Evolutionary conservation across 2,329 filamentous ascomycete genomes (phyloP).

Genomic region (Didymella pinodella): DNA sequence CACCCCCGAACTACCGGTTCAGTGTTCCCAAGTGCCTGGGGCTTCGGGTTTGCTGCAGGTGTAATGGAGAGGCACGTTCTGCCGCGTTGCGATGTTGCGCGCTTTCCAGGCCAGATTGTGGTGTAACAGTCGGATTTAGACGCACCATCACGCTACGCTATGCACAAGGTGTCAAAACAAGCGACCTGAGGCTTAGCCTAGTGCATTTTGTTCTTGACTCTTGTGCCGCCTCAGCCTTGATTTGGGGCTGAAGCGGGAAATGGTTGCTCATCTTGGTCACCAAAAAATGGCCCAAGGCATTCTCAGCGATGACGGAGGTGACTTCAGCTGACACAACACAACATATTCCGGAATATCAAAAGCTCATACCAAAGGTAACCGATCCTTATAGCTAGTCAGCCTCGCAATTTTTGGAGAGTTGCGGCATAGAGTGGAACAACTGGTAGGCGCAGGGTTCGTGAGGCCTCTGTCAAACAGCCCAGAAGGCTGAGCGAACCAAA

Average conservation of each 20-base stretch:
- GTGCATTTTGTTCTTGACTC: not conserved
- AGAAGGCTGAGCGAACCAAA: conserved; percentile 32
- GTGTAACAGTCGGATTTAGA: conserved; percentile 3
- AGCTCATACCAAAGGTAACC: conserved; percentile 8
- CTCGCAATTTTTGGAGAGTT: conserved; percentile 35
- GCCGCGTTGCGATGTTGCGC: conserved; percentile 13
- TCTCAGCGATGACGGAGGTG: conserved; percentile 11
- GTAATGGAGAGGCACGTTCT: conserved; percentile 6
- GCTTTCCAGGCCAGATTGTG: not conserved
- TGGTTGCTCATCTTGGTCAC: conserved; percentile 8
- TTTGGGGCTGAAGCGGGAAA: conserved; percentile 10
- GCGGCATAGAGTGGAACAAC: conserved; percentile 27
- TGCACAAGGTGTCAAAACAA: conserved; percentile 9
- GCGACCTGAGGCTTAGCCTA: conserved; percentile 4
- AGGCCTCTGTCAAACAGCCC: conserved; percentile 18
- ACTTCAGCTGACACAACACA: conserved; percentile 4
- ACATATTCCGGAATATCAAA: not conserved
- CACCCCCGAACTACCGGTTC: conserved; percentile 12
- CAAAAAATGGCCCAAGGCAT: conserved; percentile 16
- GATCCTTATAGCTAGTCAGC: conserved; percentile 38
- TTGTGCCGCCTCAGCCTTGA: conserved; percentile 7
- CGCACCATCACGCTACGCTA: conserved; percentile 2
- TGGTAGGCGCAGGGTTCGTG: conserved; percentile 42
- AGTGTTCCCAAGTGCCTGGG: conserved; percentile 9
- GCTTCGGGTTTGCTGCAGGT: not conserved